Percentiles rank a stretch among this genome's conserved stretches.
phyloP scores from a whole-genome alignment of 768 basidiomycete genomes.

The Lactarius psammicola region DNA sequence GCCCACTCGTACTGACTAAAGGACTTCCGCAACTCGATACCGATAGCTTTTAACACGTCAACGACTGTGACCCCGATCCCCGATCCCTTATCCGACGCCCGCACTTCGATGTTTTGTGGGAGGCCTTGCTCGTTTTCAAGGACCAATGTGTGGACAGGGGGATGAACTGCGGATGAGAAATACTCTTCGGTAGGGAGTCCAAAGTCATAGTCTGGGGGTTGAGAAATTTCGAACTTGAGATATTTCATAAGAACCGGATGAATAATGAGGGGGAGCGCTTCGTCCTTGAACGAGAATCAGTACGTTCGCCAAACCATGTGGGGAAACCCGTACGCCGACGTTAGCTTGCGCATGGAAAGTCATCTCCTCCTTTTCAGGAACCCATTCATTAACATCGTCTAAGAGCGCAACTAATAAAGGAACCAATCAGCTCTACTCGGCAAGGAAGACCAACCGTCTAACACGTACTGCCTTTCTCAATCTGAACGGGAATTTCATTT shows the following conservation, averaged over 20 bases:
- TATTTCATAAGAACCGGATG: constrained; percentile 13
- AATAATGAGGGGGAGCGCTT: constrained; percentile 3
- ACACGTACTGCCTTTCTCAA: constrained; percentile 15
- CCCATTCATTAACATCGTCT: neutral
- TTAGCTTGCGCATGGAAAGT: constrained; percentile 9
- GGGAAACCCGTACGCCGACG: neutral
- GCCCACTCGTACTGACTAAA: neutral
- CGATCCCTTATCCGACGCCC: neutral
- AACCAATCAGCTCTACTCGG: neutral
- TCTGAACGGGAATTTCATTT: neutral
- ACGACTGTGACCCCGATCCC: constrained; percentile 5
- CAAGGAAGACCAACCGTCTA: neutral
- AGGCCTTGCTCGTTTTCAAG: constrained; percentile 19
- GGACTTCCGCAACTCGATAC: constrained; percentile 3
- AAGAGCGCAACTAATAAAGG: constrained; percentile 6
- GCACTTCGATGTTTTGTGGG: constrained; percentile 2
- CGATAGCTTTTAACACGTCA: constrained; percentile 9
- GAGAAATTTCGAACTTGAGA: constrained; percentile 7
- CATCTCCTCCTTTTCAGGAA: neutral
- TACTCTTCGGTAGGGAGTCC: constrained; percentile 14
- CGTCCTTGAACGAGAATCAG: constrained; percentile 9
- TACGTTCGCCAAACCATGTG: too few relatives aligned
- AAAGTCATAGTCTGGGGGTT: neutral
- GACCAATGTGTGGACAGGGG: neutral
- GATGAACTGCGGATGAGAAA: constrained; percentile 5